Evolutionary conservation across 257 asterid species (phyloP).

Genomic region (Capsicum chinense): DNA sequence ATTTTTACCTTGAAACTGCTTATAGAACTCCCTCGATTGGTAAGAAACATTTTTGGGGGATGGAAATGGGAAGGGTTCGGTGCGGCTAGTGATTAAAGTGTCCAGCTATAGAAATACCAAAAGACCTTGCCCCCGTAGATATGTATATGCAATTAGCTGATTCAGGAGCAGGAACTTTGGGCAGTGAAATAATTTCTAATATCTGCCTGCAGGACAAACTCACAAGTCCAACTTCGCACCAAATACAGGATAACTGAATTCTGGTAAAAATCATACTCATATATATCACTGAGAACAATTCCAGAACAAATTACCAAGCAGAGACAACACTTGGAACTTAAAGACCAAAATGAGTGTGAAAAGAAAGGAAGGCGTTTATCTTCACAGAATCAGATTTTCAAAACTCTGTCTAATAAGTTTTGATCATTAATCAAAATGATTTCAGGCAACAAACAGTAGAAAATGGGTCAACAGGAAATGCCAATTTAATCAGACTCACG

Average conservation of each 20-base stretch:
- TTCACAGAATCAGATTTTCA: not conserved
- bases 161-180: not conserved
- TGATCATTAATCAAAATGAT: too few species aligned
- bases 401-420: too few species aligned
- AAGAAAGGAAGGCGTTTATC: not conserved
- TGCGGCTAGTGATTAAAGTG: not conserved
- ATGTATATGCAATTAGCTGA: not conserved
- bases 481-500: not conserved
- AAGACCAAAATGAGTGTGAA: not conserved
- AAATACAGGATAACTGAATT: not conserved
- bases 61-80: not conserved
- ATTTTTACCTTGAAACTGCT: not conserved
- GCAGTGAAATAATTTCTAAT: not conserved
- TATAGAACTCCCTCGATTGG: not conserved
- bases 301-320: not conserved
- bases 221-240: not conserved
- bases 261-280: not conserved
- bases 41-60: not conserved
- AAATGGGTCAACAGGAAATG: not conserved
- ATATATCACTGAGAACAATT: slow-evolving; percentile 20
- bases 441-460: not conserved
- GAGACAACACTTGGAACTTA: not conserved
- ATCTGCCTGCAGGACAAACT: not conserved
- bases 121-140: not conserved
- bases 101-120: not conserved